Evolutionary conservation across 179 eudicot genomes (phyloP).

Genomic region (Carnegiea gigantea): DNA sequence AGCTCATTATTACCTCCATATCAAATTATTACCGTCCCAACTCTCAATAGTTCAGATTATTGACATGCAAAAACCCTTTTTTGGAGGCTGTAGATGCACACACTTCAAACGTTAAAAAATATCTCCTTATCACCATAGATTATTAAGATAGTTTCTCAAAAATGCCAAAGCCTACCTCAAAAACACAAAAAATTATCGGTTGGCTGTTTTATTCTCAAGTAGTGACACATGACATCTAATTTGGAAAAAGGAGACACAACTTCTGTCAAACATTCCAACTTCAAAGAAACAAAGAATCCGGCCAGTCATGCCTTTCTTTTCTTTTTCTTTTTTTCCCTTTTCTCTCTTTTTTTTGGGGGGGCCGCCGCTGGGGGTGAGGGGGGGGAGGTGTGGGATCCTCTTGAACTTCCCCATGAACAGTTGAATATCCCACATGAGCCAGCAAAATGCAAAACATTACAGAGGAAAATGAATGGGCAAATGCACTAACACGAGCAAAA

Average conservation of each 20-base stretch:
- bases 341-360: too few species aligned
- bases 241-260: not conserved
- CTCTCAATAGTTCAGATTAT: too few species aligned
- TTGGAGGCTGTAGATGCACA: too few species aligned
- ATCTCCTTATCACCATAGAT: too few species aligned
- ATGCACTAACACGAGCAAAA: not conserved
- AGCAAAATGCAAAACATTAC: constrained; percentile 1
- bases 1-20: too few species aligned
- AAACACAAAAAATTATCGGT: not conserved
- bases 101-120: too few species aligned
- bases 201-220: not conserved
- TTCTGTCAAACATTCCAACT: not conserved
- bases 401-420: not conserved
- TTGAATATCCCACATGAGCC: not conserved
- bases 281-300: not conserved
- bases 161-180: not conserved
- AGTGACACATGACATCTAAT: not conserved
- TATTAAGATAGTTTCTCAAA: not conserved
- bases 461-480: not conserved
- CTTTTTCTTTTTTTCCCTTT: too few species aligned
- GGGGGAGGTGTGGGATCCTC: not conserved
- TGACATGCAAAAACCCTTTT: too few species aligned
- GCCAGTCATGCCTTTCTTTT: too few species aligned
- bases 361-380: too few species aligned
- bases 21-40: too few species aligned